phyloP scores from a whole-genome alignment of 768 basidiomycete species.

The Lactarius sp. region DNA sequence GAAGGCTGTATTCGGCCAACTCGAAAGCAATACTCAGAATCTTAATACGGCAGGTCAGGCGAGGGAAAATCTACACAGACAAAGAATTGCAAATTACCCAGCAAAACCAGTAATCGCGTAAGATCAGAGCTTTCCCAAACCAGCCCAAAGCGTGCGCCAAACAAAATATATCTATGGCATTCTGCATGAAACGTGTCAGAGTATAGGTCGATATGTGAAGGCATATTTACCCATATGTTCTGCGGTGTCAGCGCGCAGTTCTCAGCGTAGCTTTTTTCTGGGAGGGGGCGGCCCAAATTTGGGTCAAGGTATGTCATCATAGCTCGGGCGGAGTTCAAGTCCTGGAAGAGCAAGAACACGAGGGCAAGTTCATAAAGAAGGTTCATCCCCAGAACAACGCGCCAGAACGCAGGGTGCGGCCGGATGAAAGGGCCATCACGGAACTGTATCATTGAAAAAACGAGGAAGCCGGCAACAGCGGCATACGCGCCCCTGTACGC shows the following conservation, averaged over 20 bases:
- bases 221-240: slow-evolving; percentile 59
- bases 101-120: slow-evolving; percentile 92
- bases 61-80: slow-evolving; percentile 6
- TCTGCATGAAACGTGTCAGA: slow-evolving; percentile 36
- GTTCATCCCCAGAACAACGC: slow-evolving; percentile 73
- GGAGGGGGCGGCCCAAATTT: slow-evolving; percentile 61
- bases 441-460: slow-evolving; percentile 84
- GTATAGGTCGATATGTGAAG: slow-evolving; percentile 1
- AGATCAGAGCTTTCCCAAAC: slow-evolving; percentile 88
- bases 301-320: slow-evolving; percentile 82
- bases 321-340: slow-evolving; percentile 64
- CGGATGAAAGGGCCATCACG: slow-evolving; percentile 87
- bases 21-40: slow-evolving; percentile 86
- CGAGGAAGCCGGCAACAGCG: slow-evolving; percentile 63
- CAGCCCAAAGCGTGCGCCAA: slow-evolving; percentile 81
- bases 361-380: slow-evolving; percentile 77
- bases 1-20: slow-evolving; percentile 81
- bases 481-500: slow-evolving; percentile 67
- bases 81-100: slow-evolving; percentile 53
- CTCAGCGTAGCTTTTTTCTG: slow-evolving; percentile 85
- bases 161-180: slow-evolving; percentile 83
- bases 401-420: slow-evolving; percentile 86
- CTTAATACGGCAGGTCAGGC: slow-evolving; percentile 36
- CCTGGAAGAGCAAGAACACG: slow-evolving; percentile 84
- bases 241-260: slow-evolving; percentile 59